These are phyloP conservation scores for Elaeis guineensis DNA, from an alignment of 176 grass and related monocot genomes.

Conservation along the genomic window DNA sequence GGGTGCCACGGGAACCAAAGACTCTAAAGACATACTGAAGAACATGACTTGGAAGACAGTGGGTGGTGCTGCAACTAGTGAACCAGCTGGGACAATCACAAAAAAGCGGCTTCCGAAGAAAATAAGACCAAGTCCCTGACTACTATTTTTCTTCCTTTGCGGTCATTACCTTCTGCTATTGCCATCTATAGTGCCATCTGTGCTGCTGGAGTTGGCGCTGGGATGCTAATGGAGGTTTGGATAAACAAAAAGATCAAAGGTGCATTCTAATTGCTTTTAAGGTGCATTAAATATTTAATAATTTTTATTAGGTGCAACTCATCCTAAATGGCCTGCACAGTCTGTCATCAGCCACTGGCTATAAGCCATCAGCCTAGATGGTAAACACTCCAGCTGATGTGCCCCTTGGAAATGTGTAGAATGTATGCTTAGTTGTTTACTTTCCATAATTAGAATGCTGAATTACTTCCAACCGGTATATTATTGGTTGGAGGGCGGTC, in stretches of 20 bases:
- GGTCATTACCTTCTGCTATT: slow-evolving; percentile 49
- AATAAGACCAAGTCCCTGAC: slow-evolving; percentile 80
- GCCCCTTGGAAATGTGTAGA: too few species aligned
- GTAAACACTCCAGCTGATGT: too few species aligned
- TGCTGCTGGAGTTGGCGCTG: slow-evolving; percentile 64
- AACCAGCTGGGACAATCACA: slow-evolving; percentile 37
- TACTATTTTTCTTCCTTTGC: slow-evolving; percentile 79
- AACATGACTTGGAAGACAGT: slow-evolving; percentile 66
- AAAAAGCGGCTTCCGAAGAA: slow-evolving; percentile 91
- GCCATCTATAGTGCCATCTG: slow-evolving; percentile 42
- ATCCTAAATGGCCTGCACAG: too few species aligned
- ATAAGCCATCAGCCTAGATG: too few species aligned
- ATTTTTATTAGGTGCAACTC: neutral
- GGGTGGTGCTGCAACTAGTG: slow-evolving; percentile 25
- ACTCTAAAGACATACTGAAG: slow-evolving; percentile 57
- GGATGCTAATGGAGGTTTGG: slow-evolving; percentile 83
- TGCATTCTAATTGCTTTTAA: slow-evolving; percentile 20
- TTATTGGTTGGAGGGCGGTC: too few species aligned
- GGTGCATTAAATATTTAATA: neutral
- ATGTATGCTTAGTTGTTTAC: too few species aligned
- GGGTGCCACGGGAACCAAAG: slow-evolving; percentile 32
- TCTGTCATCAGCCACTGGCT: too few species aligned
- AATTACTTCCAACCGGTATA: too few species aligned
- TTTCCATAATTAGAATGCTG: too few species aligned
- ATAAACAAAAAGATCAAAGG: slow-evolving; percentile 91